Evolutionary conservation across 164 flowering plant genomes (phyloP).

Genomic region (Kalanchoe fedtschenkoi): DNA sequence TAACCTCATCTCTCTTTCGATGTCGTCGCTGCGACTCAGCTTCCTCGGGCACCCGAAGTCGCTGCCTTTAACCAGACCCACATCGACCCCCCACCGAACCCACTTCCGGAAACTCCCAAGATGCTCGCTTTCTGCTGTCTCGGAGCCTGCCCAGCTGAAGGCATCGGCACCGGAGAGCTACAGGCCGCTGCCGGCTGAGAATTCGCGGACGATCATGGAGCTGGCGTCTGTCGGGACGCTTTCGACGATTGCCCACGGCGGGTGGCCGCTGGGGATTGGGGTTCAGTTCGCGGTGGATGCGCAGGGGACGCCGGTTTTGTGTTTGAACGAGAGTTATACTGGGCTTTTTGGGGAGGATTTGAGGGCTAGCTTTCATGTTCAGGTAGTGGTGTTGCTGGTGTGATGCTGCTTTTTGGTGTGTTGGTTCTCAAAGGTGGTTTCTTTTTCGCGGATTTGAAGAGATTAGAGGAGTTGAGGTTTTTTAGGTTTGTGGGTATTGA

Average conservation of each 20-base stretch:
- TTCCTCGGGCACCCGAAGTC: slow-evolving; percentile 3
- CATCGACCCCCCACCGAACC: neutral
- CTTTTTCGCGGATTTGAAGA: too few relatives aligned
- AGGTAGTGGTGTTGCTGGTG: neutral
- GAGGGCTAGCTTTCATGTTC: slow-evolving; percentile 60
- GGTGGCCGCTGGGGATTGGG: slow-evolving; percentile 71
- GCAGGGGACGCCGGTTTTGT: slow-evolving; percentile 58
- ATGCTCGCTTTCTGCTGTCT: slow-evolving; percentile 54
- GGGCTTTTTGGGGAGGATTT: slow-evolving; percentile 30
- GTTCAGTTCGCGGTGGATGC: slow-evolving; percentile 68
- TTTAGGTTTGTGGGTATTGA: too few relatives aligned
- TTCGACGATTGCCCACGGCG: slow-evolving; percentile 51
- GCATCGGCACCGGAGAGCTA: neutral
- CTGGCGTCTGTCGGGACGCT: slow-evolving; percentile 64
- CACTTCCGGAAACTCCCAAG: slow-evolving; percentile 15
- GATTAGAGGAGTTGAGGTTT: too few relatives aligned
- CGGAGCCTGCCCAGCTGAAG: slow-evolving; percentile 27
- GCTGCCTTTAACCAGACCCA: neutral
- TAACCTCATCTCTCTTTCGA: neutral
- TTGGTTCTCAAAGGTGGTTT: too few relatives aligned
- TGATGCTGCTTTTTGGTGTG: too few relatives aligned
- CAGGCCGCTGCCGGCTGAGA: slow-evolving; percentile 79
- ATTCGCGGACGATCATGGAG: slow-evolving; percentile 81
- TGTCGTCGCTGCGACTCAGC: slow-evolving; percentile 4
- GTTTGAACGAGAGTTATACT: slow-evolving; percentile 30